A percentile compares a stretch with the other conserved stretches of the same genome.
Evolutionary conservation across 1,139 yeast genomes (phyloP).

Genomic region (Williopsis jadinii): DNA sequence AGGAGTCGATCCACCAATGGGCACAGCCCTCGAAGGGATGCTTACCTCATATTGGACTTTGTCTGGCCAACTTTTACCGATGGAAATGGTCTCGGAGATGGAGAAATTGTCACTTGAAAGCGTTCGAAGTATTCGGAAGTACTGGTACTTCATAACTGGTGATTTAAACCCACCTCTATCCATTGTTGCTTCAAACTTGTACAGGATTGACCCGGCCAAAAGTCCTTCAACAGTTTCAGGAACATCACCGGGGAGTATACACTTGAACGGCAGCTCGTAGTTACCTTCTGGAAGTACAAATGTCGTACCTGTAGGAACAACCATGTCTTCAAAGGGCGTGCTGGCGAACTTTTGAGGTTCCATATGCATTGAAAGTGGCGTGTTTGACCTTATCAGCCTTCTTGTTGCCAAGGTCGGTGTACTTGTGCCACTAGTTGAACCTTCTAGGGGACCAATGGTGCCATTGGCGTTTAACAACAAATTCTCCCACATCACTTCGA

Average conservation of each 20-base stretch:
- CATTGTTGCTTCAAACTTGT: conserved; percentile 46
- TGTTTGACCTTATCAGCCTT: conserved; percentile 18
- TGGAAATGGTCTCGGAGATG: conserved; percentile 48
- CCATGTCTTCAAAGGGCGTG: conserved; percentile 31
- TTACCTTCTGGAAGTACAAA: conserved; percentile 56
- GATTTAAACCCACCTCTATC: conserved; percentile 38
- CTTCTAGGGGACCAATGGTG: conserved; percentile 2
- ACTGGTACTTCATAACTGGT: conserved; percentile 27
- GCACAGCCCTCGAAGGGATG: conserved; percentile 49
- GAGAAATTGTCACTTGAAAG: conserved; percentile 44
- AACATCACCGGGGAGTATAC: conserved; percentile 49
- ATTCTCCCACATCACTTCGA: conserved; percentile 56
- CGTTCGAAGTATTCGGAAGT: conserved; percentile 45
- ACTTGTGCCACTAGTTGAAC: background rate
- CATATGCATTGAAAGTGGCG: conserved; percentile 21
- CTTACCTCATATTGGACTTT: conserved; percentile 58
- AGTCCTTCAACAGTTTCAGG: conserved; percentile 68
- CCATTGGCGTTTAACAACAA: conserved; percentile 44
- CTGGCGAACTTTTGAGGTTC: conserved; percentile 24
- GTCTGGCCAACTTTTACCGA: conserved; percentile 58
- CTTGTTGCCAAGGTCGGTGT: conserved; percentile 2
- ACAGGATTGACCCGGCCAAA: conserved; percentile 47
- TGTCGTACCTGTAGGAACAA: conserved; percentile 20
- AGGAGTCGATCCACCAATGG: conserved; percentile 52
- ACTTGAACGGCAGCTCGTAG: conserved; percentile 56